Base-by-base conservation (phyloP, 805 yeast species). In the Nakazawaea ambrosiae region DNA sequence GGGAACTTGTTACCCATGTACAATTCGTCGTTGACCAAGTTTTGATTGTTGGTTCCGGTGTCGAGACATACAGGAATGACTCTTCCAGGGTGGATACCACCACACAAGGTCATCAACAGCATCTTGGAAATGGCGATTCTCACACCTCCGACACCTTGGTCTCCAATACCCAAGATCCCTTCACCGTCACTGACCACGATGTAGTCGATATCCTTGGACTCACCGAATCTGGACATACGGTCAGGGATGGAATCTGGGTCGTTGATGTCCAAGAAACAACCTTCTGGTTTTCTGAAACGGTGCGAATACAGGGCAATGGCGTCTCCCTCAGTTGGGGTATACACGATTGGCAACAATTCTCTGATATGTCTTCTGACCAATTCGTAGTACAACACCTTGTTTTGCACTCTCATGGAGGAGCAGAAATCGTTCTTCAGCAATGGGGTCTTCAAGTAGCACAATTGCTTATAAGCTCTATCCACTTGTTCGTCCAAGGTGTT, bases 111-210 rank as follows among this genome's bases (percentile, higher is more conserved):
- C 97, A 90, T 90, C 44, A 90, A 70, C 11, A 92, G 95, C 49
- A 90, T 75, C 59, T 92, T 92, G 34, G 97, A 90, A 48, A 86
- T 81, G 38, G 95, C 73, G 45, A 92, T 90, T 60, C 97, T 83
- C 42, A 88, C 73, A 55, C 96, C 96, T 49, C 97, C 97, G 27
- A 86, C 95, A 62, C 98, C 97, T 66, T 90, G 97, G 61, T 92
- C 97, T 45, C 98, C 98, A 54, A 90, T 89, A 46, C 98, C 97
- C 47, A 90, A 71, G 47, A 90, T 90, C 44, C 96, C 97, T 61
- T 90, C 97, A 48, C 96, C 92, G 56, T 90, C 98, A n/a, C 94
- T 78, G 4, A 92, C 95, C 37, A 89, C 96, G 45, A 92, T 82
- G 64, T 90, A 90, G 58, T 90, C 97, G 27, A 92, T 81, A 57